Base-by-base conservation (phyloP, 768 basidiomycete genomes). In the Trametes elegans region DNA sequence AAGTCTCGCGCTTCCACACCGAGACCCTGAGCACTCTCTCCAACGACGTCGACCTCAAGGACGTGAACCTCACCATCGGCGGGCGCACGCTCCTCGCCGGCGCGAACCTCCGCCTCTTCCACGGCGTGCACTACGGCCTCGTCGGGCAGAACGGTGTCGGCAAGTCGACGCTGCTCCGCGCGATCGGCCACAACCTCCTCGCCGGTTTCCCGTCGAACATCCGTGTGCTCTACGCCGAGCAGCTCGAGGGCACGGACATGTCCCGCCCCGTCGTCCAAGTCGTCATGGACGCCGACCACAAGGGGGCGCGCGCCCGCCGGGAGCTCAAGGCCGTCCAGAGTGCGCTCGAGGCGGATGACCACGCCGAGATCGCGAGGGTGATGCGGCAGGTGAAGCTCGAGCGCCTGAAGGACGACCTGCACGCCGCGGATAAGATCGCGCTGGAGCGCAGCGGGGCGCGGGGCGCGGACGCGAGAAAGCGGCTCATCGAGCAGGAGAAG, bases 61-160 rank as follows among this genome's bases (percentile, higher is more conserved):
- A 53, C 35, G 57, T 58, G 26, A 42, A 48, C 21, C 21, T 58
- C 29, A 48, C 46, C 14, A 51, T 58, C 42, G 51, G 51, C 34
- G 13, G 26, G 10, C 57, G 52, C 41, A 45, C 53, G 7, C 51
- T 58, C 41, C 57, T 58, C 21, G 16, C 51, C 16, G 52, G 41
- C 24, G 57, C 57, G 18, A 51, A 58, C 41, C 57, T 58, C 10
- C 57, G 57, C 46, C 52, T 58, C 46, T 58, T 58, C 52, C 51
- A 26, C 27, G 57, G 57, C 27, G 57, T 58, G 34, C 57, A 45
- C 31, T 58, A 58, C 47, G 57, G 57, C 1, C 51, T 98, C 67
- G 88, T 98, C 59, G 95, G 95, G 47, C 91, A 92, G 57, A 98
- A 98, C 73, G 94, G 94, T 68, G 84, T 93, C 32, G 94, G 94